phyloP scores from a whole-genome alignment of 768 basidiomycete species.

The Termitomyces bulborhizus region DNA sequence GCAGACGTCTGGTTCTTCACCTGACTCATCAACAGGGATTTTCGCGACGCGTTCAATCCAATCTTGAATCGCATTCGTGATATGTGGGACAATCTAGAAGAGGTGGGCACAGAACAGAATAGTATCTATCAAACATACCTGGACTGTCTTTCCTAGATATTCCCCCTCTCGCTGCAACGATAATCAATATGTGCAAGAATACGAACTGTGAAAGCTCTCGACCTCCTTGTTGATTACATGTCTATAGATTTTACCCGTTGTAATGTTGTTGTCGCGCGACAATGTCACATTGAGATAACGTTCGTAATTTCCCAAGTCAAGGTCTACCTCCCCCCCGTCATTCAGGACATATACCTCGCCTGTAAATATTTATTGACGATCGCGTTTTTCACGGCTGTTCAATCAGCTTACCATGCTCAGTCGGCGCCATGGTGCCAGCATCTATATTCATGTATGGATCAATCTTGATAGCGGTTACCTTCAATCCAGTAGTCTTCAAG shows the following conservation, averaged over 20 bases:
- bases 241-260: slow-evolving; percentile 95
- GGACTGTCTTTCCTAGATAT: slow-evolving; percentile 96
- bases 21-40: slow-evolving; percentile 92
- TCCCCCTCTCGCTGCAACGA: slow-evolving; percentile 63
- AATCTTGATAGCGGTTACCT: slow-evolving; percentile 99
- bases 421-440: slow-evolving; percentile 97
- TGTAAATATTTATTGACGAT: slow-evolving; percentile 1
- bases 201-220: slow-evolving; percentile 16
- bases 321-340: slow-evolving; percentile 96
- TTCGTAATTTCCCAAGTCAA: slow-evolving; percentile 98
- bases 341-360: slow-evolving; percentile 98
- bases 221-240: slow-evolving; percentile 98
- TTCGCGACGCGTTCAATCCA: slow-evolving; percentile 96
- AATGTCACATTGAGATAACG: slow-evolving; percentile 94
- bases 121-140: slow-evolving; percentile 41
- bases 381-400: not conserved
- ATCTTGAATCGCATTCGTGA: slow-evolving; percentile 96
- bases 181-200: not conserved
- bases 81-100: slow-evolving; percentile 83
- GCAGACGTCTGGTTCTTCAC: slow-evolving; percentile 91
- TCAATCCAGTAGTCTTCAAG: slow-evolving; percentile 90
- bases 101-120: not conserved
- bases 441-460: slow-evolving; percentile 99
- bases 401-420: slow-evolving; percentile 80
- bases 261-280: slow-evolving; percentile 94